Percentiles rank a stretch among this genome's conserved stretches.
Conservation (phyloP, 441 rosid species). For the Erodium moschatum region DNA sequence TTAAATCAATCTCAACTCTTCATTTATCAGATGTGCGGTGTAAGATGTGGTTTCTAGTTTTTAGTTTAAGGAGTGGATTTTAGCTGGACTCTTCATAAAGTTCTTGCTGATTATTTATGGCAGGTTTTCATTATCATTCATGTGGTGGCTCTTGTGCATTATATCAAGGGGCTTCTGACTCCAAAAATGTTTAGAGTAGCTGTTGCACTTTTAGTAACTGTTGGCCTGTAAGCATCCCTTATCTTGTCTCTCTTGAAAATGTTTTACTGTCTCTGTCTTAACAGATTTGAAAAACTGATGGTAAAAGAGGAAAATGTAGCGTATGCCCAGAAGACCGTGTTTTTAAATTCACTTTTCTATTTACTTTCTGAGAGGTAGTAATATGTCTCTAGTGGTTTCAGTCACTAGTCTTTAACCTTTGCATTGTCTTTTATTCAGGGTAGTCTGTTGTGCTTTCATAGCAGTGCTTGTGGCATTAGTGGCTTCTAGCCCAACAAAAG, state of each 20-base stretch:
- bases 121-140: conserved; percentile 96
- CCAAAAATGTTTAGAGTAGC: conserved; percentile 92
- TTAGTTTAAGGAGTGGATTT: neutral
- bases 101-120: conserved; percentile 12
- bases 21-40: no score
- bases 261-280: conserved; percentile 7
- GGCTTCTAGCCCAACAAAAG: conserved; percentile 97
- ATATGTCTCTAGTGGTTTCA: neutral
- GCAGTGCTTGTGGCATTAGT: conserved; percentile 88
- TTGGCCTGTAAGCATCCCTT: conserved; percentile 74
- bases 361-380: neutral
- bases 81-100: neutral
- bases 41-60: no score
- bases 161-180: conserved; percentile 82
- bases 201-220: conserved; percentile 73
- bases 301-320: neutral
- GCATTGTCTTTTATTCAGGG: conserved; percentile 44
- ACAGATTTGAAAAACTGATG: neutral
- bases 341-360: neutral
- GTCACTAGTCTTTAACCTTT: neutral
- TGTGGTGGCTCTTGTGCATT: conserved; percentile 84
- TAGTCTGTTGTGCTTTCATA: conserved; percentile 60
- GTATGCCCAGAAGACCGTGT: neutral
- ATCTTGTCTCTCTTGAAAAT: conserved; percentile 18
- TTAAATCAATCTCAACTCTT: no score